A percentile compares a stretch with the other conserved stretches of the same genome.
phyloP scores from a whole-genome alignment of 169 alveolate genomes.

The Eimeria falciformis region DNA sequence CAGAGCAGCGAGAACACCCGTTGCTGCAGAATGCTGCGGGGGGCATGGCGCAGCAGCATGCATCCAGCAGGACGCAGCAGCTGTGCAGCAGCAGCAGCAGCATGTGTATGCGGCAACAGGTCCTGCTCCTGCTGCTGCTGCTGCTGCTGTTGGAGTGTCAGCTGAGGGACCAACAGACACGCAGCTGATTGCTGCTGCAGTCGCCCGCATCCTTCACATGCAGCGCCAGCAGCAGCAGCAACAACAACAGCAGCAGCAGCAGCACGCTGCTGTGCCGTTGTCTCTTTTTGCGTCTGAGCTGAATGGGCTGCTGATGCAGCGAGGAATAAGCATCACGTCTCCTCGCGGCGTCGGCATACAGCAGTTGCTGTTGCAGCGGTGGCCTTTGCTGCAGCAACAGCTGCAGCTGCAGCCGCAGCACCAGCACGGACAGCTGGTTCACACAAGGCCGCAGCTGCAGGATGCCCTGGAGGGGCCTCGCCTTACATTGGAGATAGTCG shows the following conservation, averaged over 20 bases:
- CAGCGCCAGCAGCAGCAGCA: slow-evolving; percentile 35
- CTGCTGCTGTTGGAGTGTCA: not conserved
- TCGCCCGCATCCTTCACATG: not conserved
- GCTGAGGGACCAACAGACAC: slow-evolving; percentile 10
- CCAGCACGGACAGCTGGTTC: not conserved
- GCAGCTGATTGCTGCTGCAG: slow-evolving; percentile 32
- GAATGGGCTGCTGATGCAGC: slow-evolving; percentile 14
- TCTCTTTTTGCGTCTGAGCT: slow-evolving; percentile 24
- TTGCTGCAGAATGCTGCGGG: not conserved
- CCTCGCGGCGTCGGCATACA: not conserved
- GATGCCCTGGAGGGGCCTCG: not conserved
- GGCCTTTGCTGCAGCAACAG: not conserved
- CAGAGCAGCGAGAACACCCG: not conserved
- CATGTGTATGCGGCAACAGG: not conserved
- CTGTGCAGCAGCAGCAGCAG: not conserved
- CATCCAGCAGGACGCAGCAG: not conserved
- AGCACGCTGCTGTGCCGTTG: not conserved
- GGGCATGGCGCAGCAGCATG: not conserved
- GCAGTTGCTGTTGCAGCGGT: not conserved
- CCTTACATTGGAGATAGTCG: slow-evolving; percentile 1
- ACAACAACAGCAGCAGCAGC: slow-evolving; percentile 11
- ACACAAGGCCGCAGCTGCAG: not conserved
- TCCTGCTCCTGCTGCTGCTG: not conserved
- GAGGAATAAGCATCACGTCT: not conserved
- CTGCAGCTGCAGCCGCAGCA: slow-evolving; percentile 8